phyloP scores from a whole-genome alignment of 306 rosid species.

The Cyclanthera cordifolia region DNA sequence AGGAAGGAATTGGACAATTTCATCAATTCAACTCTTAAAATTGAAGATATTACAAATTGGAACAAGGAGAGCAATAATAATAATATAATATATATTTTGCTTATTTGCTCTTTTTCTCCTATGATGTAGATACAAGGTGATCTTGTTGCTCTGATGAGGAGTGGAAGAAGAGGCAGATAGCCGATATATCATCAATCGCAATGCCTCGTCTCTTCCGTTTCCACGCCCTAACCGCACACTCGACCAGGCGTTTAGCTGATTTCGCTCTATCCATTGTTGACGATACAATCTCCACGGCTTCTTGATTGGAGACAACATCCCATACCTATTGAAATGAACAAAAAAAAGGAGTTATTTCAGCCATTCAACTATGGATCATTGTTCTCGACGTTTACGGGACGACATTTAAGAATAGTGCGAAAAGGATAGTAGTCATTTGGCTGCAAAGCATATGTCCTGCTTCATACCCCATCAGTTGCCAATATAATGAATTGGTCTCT shows the following conservation, averaged over 20 bases:
- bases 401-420: neutral
- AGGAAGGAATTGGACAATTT: neutral
- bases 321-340: slow-evolving; percentile 46
- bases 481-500: slow-evolving; percentile 71
- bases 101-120: slow-evolving; percentile 6
- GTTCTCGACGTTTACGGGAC: neutral
- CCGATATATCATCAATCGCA: slow-evolving; percentile 88
- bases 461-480: slow-evolving; percentile 86
- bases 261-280: slow-evolving; percentile 45
- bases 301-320: slow-evolving; percentile 88
- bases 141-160: slow-evolving; percentile 25
- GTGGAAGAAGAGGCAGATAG: slow-evolving; percentile 82
- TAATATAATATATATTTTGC: neutral
- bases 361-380: neutral
- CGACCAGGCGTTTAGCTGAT: slow-evolving; percentile 54
- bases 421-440: neutral
- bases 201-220: slow-evolving; percentile 67
- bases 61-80: neutral
- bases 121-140: slow-evolving; percentile 19
- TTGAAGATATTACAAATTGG: neutral
- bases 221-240: slow-evolving; percentile 64
- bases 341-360: neutral
- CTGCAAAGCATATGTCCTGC: neutral
- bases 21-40: neutral
- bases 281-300: slow-evolving; percentile 72